A percentile compares a stretch with the other conserved stretches of the same genome.
Conservation (phyloP, 352 stramenopile species). For the Phytopythium montanum region DNA sequence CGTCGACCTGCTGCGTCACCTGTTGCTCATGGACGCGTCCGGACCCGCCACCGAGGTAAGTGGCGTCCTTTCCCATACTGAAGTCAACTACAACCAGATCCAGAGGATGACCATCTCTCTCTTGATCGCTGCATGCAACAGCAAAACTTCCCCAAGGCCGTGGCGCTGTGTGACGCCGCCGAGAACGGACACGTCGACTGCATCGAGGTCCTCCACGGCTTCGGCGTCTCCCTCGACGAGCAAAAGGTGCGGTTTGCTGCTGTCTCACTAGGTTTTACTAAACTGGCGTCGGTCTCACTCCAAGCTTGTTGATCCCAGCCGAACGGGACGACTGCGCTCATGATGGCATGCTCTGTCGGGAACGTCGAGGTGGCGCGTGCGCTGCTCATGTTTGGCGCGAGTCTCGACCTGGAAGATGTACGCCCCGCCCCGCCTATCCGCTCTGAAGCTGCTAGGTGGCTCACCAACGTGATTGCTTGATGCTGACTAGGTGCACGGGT, state of each 20-base stretch:
- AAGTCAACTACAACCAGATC: too few species aligned
- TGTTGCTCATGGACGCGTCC: conserved; percentile 64
- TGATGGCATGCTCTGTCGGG: conserved; percentile 84
- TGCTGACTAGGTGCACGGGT: conserved; percentile 59
- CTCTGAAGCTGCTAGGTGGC: neutral
- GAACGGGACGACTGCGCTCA: conserved; percentile 73
- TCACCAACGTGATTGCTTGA: neutral
- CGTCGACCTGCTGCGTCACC: conserved; percentile 65
- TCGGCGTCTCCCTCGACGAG: conserved; percentile 78
- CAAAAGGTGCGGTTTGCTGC: conserved; percentile 67
- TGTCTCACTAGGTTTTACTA: neutral
- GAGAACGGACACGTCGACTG: conserved; percentile 83
- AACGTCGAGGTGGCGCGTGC: conserved; percentile 81
- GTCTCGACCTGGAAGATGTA: conserved; percentile 83
- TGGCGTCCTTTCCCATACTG: too few species aligned
- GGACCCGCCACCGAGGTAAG: conserved; percentile 58
- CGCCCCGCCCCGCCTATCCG: conserved; percentile 1
- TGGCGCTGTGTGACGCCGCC: conserved; percentile 75
- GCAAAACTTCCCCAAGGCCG: conserved; percentile 70
- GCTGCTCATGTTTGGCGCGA: conserved; percentile 82
- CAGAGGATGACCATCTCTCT: too few species aligned
- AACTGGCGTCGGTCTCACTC: conserved; percentile 5
- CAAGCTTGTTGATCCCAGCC: conserved; percentile 31
- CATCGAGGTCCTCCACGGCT: conserved; percentile 73
- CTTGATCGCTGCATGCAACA: conserved; percentile 1